Percentiles rank a stretch among this genome's conserved stretches.
phyloP scores from a whole-genome alignment of 2,329 filamentous ascomycete genomes.

The Diaporthe capsici region DNA sequence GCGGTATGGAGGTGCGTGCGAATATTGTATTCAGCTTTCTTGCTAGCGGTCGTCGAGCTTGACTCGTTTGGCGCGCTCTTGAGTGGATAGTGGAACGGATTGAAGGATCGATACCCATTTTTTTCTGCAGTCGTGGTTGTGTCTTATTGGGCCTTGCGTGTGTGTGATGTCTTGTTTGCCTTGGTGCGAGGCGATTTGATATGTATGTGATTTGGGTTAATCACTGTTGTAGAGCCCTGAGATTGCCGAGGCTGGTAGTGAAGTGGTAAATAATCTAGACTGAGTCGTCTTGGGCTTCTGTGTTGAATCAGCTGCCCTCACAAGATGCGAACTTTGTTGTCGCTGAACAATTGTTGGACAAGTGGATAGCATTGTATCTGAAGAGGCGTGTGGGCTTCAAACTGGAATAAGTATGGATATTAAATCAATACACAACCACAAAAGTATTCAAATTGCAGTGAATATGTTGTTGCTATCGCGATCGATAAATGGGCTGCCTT shows the following conservation, averaged over 20 bases:
- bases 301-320: neutral
- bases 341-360: neutral
- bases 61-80: conserved; percentile 15
- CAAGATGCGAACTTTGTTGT: neutral
- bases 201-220: neutral
- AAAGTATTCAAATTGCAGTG: too few relatives aligned
- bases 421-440: too few relatives aligned
- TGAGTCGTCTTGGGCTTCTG: neutral
- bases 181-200: neutral
- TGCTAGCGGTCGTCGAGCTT: conserved; percentile 6
- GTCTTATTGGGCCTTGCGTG: neutral
- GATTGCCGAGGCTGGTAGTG: neutral
- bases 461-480: too few relatives aligned
- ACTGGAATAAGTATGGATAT: too few relatives aligned
- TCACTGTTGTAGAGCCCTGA: neutral
- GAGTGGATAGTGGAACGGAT: conserved; percentile 24
- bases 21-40: conserved; percentile 18
- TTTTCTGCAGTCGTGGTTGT: neutral
- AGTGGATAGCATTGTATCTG: neutral
- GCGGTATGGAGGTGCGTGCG: conserved; percentile 4
- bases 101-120: conserved; percentile 33
- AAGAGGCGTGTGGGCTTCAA: neutral
- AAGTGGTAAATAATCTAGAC: neutral
- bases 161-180: neutral
- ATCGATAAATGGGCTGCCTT: too few relatives aligned